Evolutionary conservation across 176 grass and related monocot genomes (phyloP).

Genomic region (Phoenix roebelenii): DNA sequence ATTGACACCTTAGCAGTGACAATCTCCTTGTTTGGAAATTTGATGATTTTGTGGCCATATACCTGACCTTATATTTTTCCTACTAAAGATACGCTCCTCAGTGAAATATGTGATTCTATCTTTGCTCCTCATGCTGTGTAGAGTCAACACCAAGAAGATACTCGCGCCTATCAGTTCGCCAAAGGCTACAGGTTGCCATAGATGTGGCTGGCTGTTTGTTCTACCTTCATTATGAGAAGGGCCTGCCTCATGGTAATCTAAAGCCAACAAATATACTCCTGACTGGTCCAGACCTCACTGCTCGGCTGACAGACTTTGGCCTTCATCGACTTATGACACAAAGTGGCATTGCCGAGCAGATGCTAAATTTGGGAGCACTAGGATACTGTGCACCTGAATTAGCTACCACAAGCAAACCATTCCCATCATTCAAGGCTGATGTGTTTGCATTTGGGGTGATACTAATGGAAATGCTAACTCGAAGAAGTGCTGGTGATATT

Average conservation of each 20-base stretch:
- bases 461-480: constrained; percentile 76
- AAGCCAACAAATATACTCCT: constrained; percentile 95
- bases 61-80: too few species aligned
- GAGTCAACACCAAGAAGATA: constrained; percentile 97
- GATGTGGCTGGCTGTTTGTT: constrained; percentile 65
- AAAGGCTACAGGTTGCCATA: constrained; percentile 66
- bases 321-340: constrained; percentile 80
- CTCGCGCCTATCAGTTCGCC: constrained; percentile 64
- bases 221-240: constrained; percentile 77
- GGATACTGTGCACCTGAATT: constrained; percentile 81
- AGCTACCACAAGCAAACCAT: constrained; percentile 43
- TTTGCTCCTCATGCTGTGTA: constrained; percentile 16
- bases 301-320: constrained; percentile 67
- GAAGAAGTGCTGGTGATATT: constrained; percentile 88
- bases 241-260: constrained; percentile 73
- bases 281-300: constrained; percentile 78
- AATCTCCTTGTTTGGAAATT: too few species aligned
- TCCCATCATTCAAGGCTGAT: constrained; percentile 60
- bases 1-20: too few species aligned
- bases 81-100: too few species aligned
- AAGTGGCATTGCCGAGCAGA: constrained; percentile 60
- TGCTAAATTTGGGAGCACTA: constrained; percentile 77
- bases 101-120: not conserved
- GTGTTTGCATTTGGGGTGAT: constrained; percentile 89
- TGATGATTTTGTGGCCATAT: too few species aligned